phyloP scores from a whole-genome alignment of 2,329 filamentous ascomycete genomes.

The Sphaerulina vaccinii region DNA sequence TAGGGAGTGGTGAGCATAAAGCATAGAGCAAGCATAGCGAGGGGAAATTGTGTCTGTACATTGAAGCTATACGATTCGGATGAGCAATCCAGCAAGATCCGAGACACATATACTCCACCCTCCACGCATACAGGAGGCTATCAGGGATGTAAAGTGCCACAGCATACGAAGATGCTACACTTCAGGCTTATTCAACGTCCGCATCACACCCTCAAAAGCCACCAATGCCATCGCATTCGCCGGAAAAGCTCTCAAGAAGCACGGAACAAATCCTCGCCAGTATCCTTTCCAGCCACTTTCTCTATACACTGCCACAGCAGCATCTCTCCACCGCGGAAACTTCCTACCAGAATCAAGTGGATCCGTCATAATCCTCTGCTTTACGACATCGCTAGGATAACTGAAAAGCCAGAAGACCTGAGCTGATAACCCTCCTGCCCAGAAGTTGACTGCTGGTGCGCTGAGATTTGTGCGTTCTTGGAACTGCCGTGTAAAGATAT shows the following conservation, averaged over 20 bases:
- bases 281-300: constrained; percentile 78
- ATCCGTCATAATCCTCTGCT: constrained; percentile 97
- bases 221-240: constrained; percentile 93
- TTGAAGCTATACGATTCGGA: not conserved
- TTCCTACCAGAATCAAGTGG: constrained; percentile 69
- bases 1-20: constrained; percentile 1
- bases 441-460: constrained; percentile 86
- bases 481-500: constrained; percentile 71
- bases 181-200: constrained; percentile 28
- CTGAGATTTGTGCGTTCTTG: constrained; percentile 66
- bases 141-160: too few species aligned
- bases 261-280: constrained; percentile 89
- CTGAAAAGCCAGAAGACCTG: constrained; percentile 84
- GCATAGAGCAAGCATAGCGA: constrained; percentile 1
- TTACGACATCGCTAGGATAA: constrained; percentile 53
- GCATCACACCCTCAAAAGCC: constrained; percentile 78
- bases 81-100: not conserved
- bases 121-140: not conserved
- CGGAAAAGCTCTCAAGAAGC: constrained; percentile 89
- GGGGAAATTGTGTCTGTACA: not conserved
- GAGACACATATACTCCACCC: too few species aligned
- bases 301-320: constrained; percentile 70
- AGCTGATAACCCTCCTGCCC: constrained; percentile 89
- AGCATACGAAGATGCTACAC: too few species aligned
- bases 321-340: constrained; percentile 76